Percentiles rank a stretch among this genome's conserved stretches.
phyloP scores from a whole-genome alignment of 2,329 filamentous ascomycete genomes.

The Trichoderma simmonsii region DNA sequence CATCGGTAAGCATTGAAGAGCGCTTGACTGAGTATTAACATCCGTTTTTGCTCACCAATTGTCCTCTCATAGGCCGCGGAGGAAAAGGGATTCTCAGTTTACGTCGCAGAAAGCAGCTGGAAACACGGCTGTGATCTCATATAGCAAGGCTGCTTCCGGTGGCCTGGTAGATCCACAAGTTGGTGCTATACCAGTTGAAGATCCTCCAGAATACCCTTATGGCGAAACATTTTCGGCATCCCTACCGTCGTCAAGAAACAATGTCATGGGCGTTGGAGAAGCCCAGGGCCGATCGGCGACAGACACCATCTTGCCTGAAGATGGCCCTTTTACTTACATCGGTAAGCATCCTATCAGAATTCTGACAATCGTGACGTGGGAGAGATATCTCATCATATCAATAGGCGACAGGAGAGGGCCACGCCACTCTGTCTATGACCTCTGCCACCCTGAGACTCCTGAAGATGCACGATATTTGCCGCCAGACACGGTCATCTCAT shows the following conservation, averaged over 20 bases:
- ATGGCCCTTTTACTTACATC: slow-evolving; percentile 1
- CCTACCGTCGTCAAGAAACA: not conserved
- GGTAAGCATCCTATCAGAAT: not conserved
- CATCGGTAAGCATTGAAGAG: not conserved
- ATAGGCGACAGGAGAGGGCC: not conserved
- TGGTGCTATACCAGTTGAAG: not conserved
- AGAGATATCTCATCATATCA: not conserved
- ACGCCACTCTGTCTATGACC: slow-evolving; percentile 8
- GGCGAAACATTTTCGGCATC: not conserved
- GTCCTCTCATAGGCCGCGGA: not conserved
- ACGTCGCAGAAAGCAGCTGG: not conserved
- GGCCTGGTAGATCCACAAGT: not conserved
- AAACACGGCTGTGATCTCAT: not conserved
- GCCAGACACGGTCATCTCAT: not conserved
- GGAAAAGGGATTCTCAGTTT: not conserved
- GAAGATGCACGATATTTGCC: not conserved
- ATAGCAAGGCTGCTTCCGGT: not conserved
- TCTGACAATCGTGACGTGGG: not conserved
- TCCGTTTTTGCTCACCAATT: not conserved
- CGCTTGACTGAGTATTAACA: not conserved
- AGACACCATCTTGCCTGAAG: not conserved
- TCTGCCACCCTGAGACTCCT: slow-evolving; percentile 3
- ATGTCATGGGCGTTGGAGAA: not conserved
- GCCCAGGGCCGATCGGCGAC: not conserved
- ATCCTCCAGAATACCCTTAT: not conserved